Conservation (phyloP, 169 alveolate genomes). For the Theileria parva region DNA sequence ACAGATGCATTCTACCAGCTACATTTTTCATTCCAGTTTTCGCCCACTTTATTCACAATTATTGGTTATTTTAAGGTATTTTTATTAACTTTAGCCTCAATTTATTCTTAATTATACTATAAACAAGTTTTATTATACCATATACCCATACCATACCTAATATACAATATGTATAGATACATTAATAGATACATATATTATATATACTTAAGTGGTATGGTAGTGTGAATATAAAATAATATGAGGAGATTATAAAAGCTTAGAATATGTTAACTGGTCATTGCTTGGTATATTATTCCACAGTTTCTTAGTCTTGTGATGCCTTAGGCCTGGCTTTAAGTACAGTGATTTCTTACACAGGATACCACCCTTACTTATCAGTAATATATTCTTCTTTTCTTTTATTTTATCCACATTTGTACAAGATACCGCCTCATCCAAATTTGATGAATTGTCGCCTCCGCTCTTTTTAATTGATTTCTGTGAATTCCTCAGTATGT, state of each 20-base stretch:
- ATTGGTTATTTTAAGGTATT: no score
- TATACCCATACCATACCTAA: no score
- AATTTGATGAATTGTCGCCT: not conserved
- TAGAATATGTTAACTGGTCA: conserved; percentile 1
- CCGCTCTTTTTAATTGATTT: not conserved
- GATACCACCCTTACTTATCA: conserved; percentile 37
- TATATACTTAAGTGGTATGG: no score
- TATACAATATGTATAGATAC: no score
- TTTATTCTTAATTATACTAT: no score
- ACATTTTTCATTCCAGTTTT: no score
- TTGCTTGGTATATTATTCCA: conserved; percentile 32
- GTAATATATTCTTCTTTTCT: not conserved
- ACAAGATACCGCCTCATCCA: not conserved
- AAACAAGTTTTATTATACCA: no score
- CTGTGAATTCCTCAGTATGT: conserved; percentile 30
- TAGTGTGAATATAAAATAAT: no score
- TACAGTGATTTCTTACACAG: conserved; percentile 53
- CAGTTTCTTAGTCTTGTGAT: conserved; percentile 54
- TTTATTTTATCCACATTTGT: not conserved
- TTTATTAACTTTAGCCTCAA: no score
- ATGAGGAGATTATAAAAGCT: not conserved
- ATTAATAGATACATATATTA: no score
- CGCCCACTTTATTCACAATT: no score
- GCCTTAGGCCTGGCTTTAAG: conserved; percentile 28
- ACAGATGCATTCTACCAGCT: no score